Conservation (phyloP, 2,329 filamentous ascomycete genomes). For the Botrytis squamosa region DNA sequence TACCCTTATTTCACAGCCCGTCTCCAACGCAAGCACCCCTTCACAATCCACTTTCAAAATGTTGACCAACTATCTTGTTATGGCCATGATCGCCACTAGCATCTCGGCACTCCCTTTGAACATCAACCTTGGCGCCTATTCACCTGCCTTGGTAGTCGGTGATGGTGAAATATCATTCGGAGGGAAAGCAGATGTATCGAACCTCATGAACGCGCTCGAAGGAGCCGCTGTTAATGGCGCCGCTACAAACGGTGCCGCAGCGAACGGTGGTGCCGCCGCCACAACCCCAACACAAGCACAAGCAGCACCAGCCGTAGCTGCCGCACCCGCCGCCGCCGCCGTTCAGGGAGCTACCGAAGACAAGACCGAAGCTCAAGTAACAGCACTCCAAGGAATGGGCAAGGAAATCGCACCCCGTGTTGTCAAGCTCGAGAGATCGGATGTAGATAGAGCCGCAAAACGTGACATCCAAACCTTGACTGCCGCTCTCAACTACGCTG, state of each 20-base stretch:
- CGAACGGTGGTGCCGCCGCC: slow-evolving; percentile 2
- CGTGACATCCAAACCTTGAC: slow-evolving; percentile 50
- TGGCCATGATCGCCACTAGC: slow-evolving; percentile 17
- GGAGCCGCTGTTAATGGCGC: neutral
- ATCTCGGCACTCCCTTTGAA: slow-evolving; percentile 21
- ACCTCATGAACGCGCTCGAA: slow-evolving; percentile 18
- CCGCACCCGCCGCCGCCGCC: slow-evolving; percentile 17
- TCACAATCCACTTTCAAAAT: slow-evolving; percentile 3
- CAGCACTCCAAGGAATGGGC: slow-evolving; percentile 20
- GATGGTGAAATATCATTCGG: slow-evolving; percentile 23
- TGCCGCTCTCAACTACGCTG: slow-evolving; percentile 48
- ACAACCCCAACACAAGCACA: slow-evolving; percentile 12
- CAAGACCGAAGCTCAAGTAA: slow-evolving; percentile 22
- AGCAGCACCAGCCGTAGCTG: slow-evolving; percentile 8
- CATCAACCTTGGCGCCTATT: slow-evolving; percentile 21
- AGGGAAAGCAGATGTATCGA: slow-evolving; percentile 20
- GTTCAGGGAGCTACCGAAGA: slow-evolving; percentile 17
- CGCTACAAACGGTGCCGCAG: neutral
- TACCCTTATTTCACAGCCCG: neutral
- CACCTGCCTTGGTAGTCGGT: slow-evolving; percentile 22
- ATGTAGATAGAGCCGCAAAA: slow-evolving; percentile 36
- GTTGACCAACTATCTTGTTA: slow-evolving; percentile 14
- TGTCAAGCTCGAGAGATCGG: slow-evolving; percentile 9
- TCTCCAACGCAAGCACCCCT: neutral
- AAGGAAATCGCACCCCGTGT: slow-evolving; percentile 23